Conservation (phyloP, 352 stramenopile species). For the Plasmopara muralis region DNA sequence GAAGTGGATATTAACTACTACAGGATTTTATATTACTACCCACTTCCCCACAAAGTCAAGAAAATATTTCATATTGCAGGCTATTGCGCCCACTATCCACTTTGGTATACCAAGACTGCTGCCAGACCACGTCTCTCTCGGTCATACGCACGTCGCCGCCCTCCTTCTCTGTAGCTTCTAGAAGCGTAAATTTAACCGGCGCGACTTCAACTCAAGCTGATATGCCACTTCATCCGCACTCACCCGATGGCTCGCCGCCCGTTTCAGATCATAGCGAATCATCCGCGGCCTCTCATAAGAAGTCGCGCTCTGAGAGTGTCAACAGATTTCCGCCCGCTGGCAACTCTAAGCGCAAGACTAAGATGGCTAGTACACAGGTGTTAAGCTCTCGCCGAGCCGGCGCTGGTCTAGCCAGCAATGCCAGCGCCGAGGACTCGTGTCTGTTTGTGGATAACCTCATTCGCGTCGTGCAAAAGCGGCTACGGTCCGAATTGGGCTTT, state of each 20-base stretch:
- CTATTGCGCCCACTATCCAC: not conserved
- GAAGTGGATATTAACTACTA: not conserved
- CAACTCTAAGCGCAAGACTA: slow-evolving; percentile 17
- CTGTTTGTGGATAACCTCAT: slow-evolving; percentile 63
- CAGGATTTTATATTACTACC: not conserved
- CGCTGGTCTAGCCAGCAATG: slow-evolving; percentile 12
- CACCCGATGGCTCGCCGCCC: slow-evolving; percentile 5
- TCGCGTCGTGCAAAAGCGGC: slow-evolving; percentile 47
- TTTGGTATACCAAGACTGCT: not conserved
- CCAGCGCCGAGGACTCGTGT: slow-evolving; percentile 50
- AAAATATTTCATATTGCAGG: not conserved
- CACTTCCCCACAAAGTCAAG: not conserved
- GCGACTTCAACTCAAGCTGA: slow-evolving; percentile 4
- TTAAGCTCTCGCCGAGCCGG: slow-evolving; percentile 14
- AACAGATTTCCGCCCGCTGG: slow-evolving; percentile 14
- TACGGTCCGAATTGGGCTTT: slow-evolving; percentile 61
- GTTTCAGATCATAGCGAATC: slow-evolving; percentile 14
- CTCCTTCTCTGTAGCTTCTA: not conserved
- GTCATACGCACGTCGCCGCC: slow-evolving; percentile 9
- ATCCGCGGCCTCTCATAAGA: slow-evolving; percentile 16
- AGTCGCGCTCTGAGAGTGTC: slow-evolving; percentile 16
- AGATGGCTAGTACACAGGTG: slow-evolving; percentile 18
- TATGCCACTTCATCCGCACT: slow-evolving; percentile 9
- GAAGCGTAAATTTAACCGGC: not conserved
- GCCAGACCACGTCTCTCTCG: slow-evolving; percentile 20